Evolutionary conservation across 495 filamentous ascomycete species (phyloP).

Genomic region (Pyronema domesticum): DNA sequence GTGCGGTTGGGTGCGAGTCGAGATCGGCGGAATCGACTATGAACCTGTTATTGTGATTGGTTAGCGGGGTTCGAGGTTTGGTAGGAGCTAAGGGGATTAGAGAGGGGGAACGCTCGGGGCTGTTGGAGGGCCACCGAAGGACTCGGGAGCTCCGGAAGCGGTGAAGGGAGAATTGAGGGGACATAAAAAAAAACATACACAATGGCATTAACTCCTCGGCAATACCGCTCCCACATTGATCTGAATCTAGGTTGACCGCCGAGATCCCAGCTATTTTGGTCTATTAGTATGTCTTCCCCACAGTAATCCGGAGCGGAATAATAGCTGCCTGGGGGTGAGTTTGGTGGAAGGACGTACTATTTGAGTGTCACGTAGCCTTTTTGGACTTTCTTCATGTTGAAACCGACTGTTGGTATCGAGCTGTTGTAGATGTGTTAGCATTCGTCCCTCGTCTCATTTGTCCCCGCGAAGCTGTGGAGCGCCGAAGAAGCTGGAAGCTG

Average conservation of each 20-base stretch:
- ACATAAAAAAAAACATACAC: conserved; percentile 38
- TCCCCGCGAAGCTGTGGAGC: too few species aligned
- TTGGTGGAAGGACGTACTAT: conserved; percentile 39
- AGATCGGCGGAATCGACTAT: conserved; percentile 86
- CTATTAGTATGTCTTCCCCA: conserved; percentile 16
- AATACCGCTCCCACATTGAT: conserved; percentile 98
- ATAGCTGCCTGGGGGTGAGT: neutral
- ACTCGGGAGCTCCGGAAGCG: too few species aligned
- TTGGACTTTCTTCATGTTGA: conserved; percentile 97
- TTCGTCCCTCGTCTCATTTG: too few species aligned
- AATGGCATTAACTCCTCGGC: conserved; percentile 91
- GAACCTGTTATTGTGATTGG: conserved; percentile 37
- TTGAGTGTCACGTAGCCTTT: conserved; percentile 97
- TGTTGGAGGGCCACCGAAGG: neutral
- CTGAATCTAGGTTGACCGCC: conserved; percentile 94
- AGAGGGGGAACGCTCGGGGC: neutral
- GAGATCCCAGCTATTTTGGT: conserved; percentile 61
- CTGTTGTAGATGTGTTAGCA: too few species aligned
- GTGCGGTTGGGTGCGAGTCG: conserved; percentile 64
- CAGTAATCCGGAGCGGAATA: neutral
- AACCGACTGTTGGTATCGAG: conserved; percentile 94
- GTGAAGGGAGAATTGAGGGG: neutral
- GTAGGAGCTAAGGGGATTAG: neutral
- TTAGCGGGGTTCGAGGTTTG: neutral
- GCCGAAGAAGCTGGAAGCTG: too few species aligned